These are phyloP conservation scores for Neurospora cerealis DNA, from an alignment of 495 filamentous ascomycete species.

Conservation along the genomic window DNA sequence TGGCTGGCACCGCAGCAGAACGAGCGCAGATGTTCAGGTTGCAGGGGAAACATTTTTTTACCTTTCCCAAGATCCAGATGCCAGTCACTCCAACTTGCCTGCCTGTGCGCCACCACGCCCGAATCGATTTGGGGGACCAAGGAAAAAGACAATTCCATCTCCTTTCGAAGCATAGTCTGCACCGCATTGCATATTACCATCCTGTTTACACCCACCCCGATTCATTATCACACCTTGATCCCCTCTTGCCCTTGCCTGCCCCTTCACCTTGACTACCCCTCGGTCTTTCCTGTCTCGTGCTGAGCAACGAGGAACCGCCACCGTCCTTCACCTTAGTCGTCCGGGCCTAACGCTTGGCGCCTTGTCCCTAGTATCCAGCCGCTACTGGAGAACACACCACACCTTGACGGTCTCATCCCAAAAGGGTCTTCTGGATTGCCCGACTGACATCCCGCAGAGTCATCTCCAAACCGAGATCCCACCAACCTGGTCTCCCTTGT, in stretches of 20 bases:
- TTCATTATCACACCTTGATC: not conserved
- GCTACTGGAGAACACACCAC: not conserved
- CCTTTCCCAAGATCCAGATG: slow-evolving; percentile 2
- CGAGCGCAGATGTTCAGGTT: not conserved
- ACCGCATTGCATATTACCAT: not conserved
- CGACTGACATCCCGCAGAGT: slow-evolving; percentile 7
- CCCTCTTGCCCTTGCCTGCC: not conserved
- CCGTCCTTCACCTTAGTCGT: not conserved
- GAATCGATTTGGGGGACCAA: slow-evolving; percentile 8
- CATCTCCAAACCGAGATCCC: slow-evolving; percentile 12
- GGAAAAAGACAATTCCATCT: not conserved
- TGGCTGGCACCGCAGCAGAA: not conserved
- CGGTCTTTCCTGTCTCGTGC: not conserved
- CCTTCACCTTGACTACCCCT: not conserved
- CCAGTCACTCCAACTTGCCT: not conserved
- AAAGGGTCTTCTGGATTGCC: slow-evolving; percentile 5
- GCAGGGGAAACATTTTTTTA: slow-evolving; percentile 18
- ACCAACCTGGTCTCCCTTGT: not conserved
- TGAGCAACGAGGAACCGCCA: not conserved
- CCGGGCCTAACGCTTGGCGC: not conserved
- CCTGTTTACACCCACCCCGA: not conserved
- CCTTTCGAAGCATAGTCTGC: not conserved
- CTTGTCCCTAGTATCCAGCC: not conserved
- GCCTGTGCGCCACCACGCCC: not conserved
- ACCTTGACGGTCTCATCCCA: not conserved